phyloP scores from a whole-genome alignment of 371 early-diverging fungal genomes.

The Rhizopus delemar region DNA sequence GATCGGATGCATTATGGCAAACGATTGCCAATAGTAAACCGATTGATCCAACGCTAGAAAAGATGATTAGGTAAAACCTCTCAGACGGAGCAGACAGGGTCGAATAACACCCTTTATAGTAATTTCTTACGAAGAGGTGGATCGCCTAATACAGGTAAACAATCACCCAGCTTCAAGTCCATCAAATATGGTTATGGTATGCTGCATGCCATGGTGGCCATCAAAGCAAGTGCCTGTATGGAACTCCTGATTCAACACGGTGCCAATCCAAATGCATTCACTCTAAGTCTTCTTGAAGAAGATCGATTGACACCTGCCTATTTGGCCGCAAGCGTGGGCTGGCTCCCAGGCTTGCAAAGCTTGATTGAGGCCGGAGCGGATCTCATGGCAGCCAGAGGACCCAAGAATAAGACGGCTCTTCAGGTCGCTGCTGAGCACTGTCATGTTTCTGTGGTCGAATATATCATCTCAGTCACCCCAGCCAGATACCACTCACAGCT shows the following conservation, averaged over 20 bases:
- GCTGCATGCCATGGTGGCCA: slow-evolving; percentile 42
- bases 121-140: slow-evolving; percentile 51
- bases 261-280: slow-evolving; percentile 49
- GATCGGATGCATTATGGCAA: slow-evolving; percentile 52
- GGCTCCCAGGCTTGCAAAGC: slow-evolving; percentile 45
- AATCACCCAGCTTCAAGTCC: slow-evolving; percentile 29
- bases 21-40: slow-evolving; percentile 39
- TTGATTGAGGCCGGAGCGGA: slow-evolving; percentile 46
- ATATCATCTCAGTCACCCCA: slow-evolving; percentile 34
- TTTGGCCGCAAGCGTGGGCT: slow-evolving; percentile 50
- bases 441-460: slow-evolving; percentile 40
- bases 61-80: slow-evolving; percentile 41
- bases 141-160: slow-evolving; percentile 55
- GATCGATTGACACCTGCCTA: slow-evolving; percentile 50
- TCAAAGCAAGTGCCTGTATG: slow-evolving; percentile 31
- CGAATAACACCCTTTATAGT: slow-evolving; percentile 12
- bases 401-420: slow-evolving; percentile 37
- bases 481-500: slow-evolving; percentile 27
- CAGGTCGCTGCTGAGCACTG: slow-evolving; percentile 49
- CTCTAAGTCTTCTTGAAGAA: slow-evolving; percentile 38
- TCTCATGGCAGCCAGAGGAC: slow-evolving; percentile 30
- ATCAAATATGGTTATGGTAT: slow-evolving; percentile 51
- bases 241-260: slow-evolving; percentile 45
- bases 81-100: neutral
- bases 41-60: slow-evolving; percentile 40